Base-by-base conservation (phyloP, 768 basidiomycete genomes). In the Lactarius pseudohatsudake region DNA sequence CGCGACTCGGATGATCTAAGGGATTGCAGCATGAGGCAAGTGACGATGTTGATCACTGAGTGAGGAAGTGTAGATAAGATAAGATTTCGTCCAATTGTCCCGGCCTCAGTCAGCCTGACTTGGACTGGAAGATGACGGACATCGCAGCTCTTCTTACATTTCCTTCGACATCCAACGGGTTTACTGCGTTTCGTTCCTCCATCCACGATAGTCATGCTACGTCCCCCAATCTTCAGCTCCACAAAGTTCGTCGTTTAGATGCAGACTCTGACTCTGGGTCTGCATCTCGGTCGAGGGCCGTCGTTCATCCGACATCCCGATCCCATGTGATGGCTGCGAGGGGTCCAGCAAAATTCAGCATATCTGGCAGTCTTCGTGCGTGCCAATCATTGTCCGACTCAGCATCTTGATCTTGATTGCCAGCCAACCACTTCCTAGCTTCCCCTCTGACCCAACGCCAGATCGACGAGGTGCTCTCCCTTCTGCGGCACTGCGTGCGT, bases 251-350 rank as follows among this genome's bases (percentile, higher is more conserved):
- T 68, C 86, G 88, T 69, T 78, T 88, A 76, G 83, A 82, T 69
- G 78, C 79, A 72, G 86, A 89, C 80, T 85, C 83, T 76, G 88
- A 90, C 78, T 82, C 86, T 71, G 83, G 83, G 70, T 85, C 86
- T 75, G 84, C 86, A 71, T 85, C 81, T 76, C 85, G 90, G 70
- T 71, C 78, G 70, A 73, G 75, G 72, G 69, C 69, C 55, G 66
- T 57, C 43, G 55, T 73, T 73, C 71, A 63, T 10, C 36, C 50
- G 20, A 28, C 53, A 73, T 45, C 74, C 73, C 61, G 57, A 73
- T 41, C 74, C 73, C 61, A 62, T 58, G 22, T 61, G 72, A 57
- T 72, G 70, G 41, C 40, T 57, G 41, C 50, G 38, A 53, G 43
- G 18, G 82, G 79, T 1, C 79, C 85, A n/a, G 70, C 82, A 43